Evolutionary conservation across 1,139 yeast species (phyloP), one percentile per base, ranked within the genome.

Genomic region (Taphrina betulina): DNA sequence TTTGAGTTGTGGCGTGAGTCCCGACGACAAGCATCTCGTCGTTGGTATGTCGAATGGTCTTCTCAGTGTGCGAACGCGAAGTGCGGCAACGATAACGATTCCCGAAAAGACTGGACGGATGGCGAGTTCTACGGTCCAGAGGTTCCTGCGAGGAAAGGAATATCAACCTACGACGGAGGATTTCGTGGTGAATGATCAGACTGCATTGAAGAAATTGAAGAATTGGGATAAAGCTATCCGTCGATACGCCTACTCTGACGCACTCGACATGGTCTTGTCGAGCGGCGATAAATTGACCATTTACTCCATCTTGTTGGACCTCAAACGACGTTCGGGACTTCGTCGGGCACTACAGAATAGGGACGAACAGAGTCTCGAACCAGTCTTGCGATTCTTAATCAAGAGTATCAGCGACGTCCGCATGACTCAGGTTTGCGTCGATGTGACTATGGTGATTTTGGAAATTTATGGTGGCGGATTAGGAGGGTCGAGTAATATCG

Each of bases 41-140:
- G 87, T 95, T n/a, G 98, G 98, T 56, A 77, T 92, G 63, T 83
- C 94, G 5, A 83, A 95, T 1, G 98, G 98, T 5, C 75, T 92
- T 60, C 73, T 92, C 54, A 83, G 95, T 2, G 84, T 92, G 55
- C 79, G 97, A 67, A 90, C 98, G 0, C 79, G 95, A 66, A 85
- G 85, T 70, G 72, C 72, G 60, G 76, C 73, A 24, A 77, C 75
- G 62, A 70, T 62, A 69, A 68, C 52, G 63, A 37, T 29, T 16
- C 63, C 60, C 23, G 46, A 19, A 14, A 22, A 8, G 16, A 61
- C 63, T 26, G 63, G 60, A 20, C 77, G 76, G 62, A 69, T 79
- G 17, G 74, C 74, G 57, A 17, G 36, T 12, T 35, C 26, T 4
- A 77, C 79, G 23, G 86, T 82, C 69, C 80, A 81, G 50, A 79